Percentiles rank a stretch among this genome's conserved stretches.
phyloP scores from a whole-genome alignment of 2,329 filamentous ascomycete species.

The Fusarium verticillioides region DNA sequence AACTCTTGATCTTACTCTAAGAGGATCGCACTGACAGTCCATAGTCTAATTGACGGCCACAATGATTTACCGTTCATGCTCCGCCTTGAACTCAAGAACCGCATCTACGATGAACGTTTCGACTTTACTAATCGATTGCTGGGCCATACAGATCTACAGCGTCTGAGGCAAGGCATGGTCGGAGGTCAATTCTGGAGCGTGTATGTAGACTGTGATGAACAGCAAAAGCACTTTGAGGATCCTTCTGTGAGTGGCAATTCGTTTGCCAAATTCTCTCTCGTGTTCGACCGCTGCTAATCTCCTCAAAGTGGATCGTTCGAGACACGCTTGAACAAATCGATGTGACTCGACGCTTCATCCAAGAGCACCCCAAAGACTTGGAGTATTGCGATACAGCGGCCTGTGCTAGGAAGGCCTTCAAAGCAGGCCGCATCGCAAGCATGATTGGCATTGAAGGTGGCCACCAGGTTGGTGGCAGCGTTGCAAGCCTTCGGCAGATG shows the following conservation, averaged over 20 bases:
- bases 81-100: conserved; percentile 46
- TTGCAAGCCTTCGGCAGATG: conserved; percentile 50
- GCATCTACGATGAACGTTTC: conserved; percentile 29
- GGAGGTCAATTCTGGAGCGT: conserved; percentile 49
- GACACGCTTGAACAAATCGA: conserved; percentile 50
- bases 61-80: conserved; percentile 48
- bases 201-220: conserved; percentile 41
- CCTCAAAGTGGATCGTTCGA: conserved; percentile 23
- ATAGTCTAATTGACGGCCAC: conserved; percentile 46
- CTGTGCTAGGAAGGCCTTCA: conserved; percentile 47
- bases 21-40: not conserved
- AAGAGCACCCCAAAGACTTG: conserved; percentile 38
- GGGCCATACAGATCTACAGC: conserved; percentile 44
- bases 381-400: conserved; percentile 43
- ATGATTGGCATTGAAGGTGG: conserved; percentile 53
- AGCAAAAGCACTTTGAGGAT: conserved; percentile 42
- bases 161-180: conserved; percentile 45
- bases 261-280: not conserved
- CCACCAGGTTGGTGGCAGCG: conserved; percentile 50
- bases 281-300: not conserved
- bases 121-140: conserved; percentile 33
- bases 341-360: conserved; percentile 46
- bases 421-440: conserved; percentile 48
- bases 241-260: conserved; percentile 28
- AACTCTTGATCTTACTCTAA: not conserved